Evolutionary conservation across 306 rosid genomes (phyloP).

Genomic region (Gleditsia sinensis): DNA sequence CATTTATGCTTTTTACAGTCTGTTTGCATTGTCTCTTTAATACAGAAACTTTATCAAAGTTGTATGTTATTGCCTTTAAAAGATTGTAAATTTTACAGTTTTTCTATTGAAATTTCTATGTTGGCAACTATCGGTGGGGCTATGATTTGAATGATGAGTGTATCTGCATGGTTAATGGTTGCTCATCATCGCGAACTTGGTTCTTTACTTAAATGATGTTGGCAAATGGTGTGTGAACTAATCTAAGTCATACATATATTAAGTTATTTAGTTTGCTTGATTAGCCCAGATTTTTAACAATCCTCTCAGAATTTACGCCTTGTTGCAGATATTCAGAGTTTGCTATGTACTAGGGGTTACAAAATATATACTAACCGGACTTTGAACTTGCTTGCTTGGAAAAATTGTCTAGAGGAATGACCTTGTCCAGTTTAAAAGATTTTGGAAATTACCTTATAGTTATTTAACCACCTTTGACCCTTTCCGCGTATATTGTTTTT

Average conservation of each 20-base stretch:
- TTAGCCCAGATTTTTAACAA: not conserved
- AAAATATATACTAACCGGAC: not conserved
- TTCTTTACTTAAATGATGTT: constrained; percentile 9
- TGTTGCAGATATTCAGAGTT: constrained; percentile 9
- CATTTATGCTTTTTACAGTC: not conserved
- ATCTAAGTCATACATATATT: not conserved
- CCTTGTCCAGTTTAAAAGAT: not conserved
- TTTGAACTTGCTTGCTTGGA: constrained; percentile 8
- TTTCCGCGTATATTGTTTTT: not conserved
- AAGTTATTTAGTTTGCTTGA: not conserved
- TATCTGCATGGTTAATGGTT: constrained; percentile 7
- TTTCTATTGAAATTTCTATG: constrained; percentile 19
- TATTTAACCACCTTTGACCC: not conserved
- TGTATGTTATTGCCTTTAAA: not conserved
- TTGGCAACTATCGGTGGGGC: not conserved
- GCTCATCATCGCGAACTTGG: not conserved
- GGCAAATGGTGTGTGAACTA: constrained; percentile 21
- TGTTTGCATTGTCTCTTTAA: not conserved
- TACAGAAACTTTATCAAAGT: constrained; percentile 13
- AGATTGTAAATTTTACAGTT: constrained; percentile 1
- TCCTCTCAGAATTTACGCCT: not conserved
- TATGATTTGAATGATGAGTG: not conserved
- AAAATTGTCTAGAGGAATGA: no score
- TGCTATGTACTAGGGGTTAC: not conserved
- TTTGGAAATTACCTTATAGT: constrained; percentile 3